phyloP scores from a whole-genome alignment of 768 basidiomycete genomes.

The Suillus cothurnatus region DNA sequence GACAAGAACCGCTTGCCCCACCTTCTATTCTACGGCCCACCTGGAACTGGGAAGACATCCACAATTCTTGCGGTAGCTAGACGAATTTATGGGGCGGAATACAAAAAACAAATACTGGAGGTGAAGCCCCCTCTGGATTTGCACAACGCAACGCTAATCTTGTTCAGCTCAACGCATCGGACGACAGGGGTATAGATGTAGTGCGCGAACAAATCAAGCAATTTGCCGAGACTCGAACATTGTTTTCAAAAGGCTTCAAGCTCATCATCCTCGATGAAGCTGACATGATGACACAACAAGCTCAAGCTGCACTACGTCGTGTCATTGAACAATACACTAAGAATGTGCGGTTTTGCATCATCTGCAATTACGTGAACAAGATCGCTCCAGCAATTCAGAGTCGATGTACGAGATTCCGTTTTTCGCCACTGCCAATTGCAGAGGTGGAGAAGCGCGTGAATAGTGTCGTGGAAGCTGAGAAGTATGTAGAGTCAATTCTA shows the following conservation, averaged over 20 bases:
- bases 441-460: constrained; percentile 87
- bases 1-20: constrained; percentile 94
- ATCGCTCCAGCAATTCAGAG: constrained; percentile 98
- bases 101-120: constrained; percentile 92
- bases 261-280: constrained; percentile 98
- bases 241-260: constrained; percentile 93
- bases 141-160: constrained; percentile 6
- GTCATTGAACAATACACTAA: constrained; percentile 99
- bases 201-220: constrained; percentile 99
- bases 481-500: constrained; percentile 47
- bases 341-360: constrained; percentile 99
- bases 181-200: constrained; percentile 98
- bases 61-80: constrained; percentile 96
- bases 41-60: constrained; percentile 97
- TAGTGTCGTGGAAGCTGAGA: constrained; percentile 80
- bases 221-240: constrained; percentile 93
- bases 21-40: constrained; percentile 95
- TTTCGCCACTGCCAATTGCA: constrained; percentile 83
- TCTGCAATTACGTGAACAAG: constrained; percentile 99
- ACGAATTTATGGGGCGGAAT: constrained; percentile 87
- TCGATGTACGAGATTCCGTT: constrained; percentile 96
- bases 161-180: constrained; percentile 89
- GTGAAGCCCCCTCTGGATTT: constrained; percentile 37
- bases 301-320: constrained; percentile 94
- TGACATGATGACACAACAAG: constrained; percentile 99